Conservation (phyloP, 1,284 basidiomycete genomes). For the Kwoniella shivajii region DNA sequence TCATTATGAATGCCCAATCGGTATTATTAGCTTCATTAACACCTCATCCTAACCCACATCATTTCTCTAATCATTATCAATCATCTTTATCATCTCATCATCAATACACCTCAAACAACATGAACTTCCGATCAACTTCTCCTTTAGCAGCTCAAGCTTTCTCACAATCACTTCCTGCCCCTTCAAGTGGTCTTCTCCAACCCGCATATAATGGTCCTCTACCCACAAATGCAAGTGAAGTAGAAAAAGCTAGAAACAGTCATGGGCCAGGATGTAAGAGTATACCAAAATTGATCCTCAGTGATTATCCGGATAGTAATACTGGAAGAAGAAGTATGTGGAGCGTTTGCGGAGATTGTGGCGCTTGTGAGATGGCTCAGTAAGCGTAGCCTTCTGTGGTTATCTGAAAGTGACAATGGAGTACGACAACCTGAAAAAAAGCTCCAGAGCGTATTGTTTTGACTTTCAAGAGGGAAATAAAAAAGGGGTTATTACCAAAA, state of each 20-base stretch:
- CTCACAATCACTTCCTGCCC: constrained; percentile 41
- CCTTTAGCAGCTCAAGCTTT: constrained; percentile 46
- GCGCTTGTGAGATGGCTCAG: constrained; percentile 37
- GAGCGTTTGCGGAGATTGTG: constrained; percentile 51
- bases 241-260: constrained; percentile 42
- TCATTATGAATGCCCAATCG: no score
- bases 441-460: not conserved
- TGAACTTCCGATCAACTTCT: constrained; percentile 34
- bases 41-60: constrained; percentile 35
- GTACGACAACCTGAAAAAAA: not conserved
- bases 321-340: constrained; percentile 50
- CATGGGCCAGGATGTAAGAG: constrained; percentile 51
- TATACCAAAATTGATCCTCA: constrained; percentile 50
- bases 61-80: constrained; percentile 32
- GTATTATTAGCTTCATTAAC: no score
- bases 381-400: no score
- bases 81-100: constrained; percentile 12
- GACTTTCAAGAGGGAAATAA: not conserved
- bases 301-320: constrained; percentile 46
- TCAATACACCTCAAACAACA: constrained; percentile 20
- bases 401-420: not conserved
- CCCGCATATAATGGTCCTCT: constrained; percentile 32
- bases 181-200: constrained; percentile 43
- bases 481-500: no score
- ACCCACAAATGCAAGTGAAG: constrained; percentile 26